These are phyloP conservation scores for Kalmusia sp. DNA, from an alignment of 2,329 filamentous ascomycete species.

Conservation along the genomic window DNA sequence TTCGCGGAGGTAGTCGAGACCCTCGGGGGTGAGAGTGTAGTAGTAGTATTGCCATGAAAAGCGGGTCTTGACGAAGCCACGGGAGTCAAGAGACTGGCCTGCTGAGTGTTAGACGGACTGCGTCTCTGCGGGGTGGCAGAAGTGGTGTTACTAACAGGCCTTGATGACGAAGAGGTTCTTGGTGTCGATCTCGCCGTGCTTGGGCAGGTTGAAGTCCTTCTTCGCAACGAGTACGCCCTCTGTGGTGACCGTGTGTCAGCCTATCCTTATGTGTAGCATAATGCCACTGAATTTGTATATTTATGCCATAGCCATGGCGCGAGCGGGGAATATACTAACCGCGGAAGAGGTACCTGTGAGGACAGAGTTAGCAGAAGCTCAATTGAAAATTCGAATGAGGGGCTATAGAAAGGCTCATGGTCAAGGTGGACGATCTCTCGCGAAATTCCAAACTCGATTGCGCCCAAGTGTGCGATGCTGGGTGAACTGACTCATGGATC, in stretches of 20 bases:
- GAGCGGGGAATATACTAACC: conserved; percentile 45
- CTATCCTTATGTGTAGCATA: conserved; percentile 47
- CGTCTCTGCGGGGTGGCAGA: neutral
- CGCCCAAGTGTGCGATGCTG: conserved; percentile 23
- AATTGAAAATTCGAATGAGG: conserved; percentile 9
- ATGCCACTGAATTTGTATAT: conserved; percentile 38
- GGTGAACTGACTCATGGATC: conserved; percentile 97
- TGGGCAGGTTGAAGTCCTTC: conserved; percentile 98
- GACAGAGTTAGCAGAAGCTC: conserved; percentile 29
- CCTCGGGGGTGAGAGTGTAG: conserved; percentile 99
- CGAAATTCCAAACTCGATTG: conserved; percentile 37
- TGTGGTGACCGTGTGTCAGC: conserved; percentile 55
- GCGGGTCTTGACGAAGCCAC: conserved; percentile 99
- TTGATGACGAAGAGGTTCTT: conserved; percentile 99
- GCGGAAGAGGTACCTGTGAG: conserved; percentile 50
- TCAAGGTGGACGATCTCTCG: conserved; percentile 38
- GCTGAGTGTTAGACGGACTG: conserved; percentile 19
- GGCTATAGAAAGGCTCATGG: conserved; percentile 26
- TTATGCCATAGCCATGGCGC: conserved; percentile 49
- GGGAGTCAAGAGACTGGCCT: conserved; percentile 92
- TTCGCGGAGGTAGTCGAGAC: conserved; percentile 99
- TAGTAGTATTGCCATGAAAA: conserved; percentile 85
- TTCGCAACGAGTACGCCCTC: conserved; percentile 91
- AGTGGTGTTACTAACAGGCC: conserved; percentile 66
- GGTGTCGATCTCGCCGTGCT: conserved; percentile 98